These are phyloP conservation scores for Dalechampia spathulata DNA, from an alignment of 441 rosid species.

Conservation along the genomic window DNA sequence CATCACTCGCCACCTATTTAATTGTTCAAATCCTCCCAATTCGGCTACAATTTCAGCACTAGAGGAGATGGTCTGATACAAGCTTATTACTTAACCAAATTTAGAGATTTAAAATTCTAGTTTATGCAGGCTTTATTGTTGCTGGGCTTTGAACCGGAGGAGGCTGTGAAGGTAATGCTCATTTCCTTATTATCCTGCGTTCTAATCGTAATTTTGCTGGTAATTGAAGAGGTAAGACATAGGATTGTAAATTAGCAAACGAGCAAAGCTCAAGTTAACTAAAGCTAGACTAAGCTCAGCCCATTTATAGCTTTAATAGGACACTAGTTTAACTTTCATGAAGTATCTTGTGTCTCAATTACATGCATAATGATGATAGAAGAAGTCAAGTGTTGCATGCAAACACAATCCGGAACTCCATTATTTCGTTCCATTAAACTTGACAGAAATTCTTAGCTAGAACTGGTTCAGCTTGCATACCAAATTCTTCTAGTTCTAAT, in stretches of 20 bases:
- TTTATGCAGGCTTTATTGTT: conserved; percentile 57
- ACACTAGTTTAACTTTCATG: too few relatives aligned
- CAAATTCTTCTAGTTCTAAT: neutral
- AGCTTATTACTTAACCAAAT: neutral
- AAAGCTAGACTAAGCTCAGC: too few relatives aligned
- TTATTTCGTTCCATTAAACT: neutral
- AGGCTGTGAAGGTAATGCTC: conserved; percentile 42
- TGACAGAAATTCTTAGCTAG: neutral
- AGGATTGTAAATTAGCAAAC: too few relatives aligned
- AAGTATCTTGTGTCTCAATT: too few relatives aligned
- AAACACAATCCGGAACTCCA: neutral
- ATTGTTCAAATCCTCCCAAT: neutral
- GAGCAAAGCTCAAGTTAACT: too few relatives aligned
- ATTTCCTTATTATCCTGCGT: neutral
- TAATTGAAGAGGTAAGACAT: too few relatives aligned
- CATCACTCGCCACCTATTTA: neutral
- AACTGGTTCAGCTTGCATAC: neutral
- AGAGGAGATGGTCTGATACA: neutral
- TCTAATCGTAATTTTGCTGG: neutral
- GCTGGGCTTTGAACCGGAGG: conserved; percentile 59
- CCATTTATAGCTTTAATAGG: too few relatives aligned
- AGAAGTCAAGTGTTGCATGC: neutral
- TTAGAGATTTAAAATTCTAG: neutral
- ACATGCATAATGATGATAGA: neutral
- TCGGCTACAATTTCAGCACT: too few relatives aligned